Evolutionary conservation across 257 asterid species (phyloP).

Genomic region (Jaltomata sinuosa): DNA sequence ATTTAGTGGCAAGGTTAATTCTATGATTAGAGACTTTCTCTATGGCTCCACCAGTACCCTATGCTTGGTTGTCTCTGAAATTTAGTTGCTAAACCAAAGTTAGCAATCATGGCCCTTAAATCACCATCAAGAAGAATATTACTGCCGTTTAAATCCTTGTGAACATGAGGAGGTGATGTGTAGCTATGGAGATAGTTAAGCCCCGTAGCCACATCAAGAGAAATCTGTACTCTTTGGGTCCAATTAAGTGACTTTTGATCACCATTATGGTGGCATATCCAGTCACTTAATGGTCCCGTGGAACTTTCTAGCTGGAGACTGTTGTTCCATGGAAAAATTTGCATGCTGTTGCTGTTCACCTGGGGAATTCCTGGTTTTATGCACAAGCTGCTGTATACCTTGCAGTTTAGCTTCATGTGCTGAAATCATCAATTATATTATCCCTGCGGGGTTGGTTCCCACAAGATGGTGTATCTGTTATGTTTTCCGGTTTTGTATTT

Average conservation of each 20-base stretch:
- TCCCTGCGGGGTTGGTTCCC: background rate
- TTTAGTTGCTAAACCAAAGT: constrained; percentile 47
- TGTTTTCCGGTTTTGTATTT: background rate
- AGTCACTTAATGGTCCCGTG: constrained; percentile 57
- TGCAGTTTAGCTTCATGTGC: background rate
- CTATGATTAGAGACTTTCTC: background rate
- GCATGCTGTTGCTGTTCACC: background rate
- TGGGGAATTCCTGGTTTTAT: background rate
- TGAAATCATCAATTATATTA: background rate
- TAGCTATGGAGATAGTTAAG: constrained; percentile 77
- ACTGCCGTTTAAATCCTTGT: constrained; percentile 60
- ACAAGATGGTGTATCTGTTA: background rate
- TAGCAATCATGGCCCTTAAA: constrained; percentile 66
- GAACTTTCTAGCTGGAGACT: background rate
- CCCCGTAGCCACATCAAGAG: constrained; percentile 67
- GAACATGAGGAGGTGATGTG: constrained; percentile 72
- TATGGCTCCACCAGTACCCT: background rate
- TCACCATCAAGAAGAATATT: constrained; percentile 60
- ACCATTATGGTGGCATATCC: constrained; percentile 23
- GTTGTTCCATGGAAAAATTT: background rate
- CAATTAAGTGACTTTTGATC: constrained; percentile 30
- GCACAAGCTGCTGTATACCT: background rate
- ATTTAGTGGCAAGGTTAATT: background rate
- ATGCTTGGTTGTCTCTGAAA: background rate
- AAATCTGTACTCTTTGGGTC: constrained; percentile 61